phyloP scores from a whole-genome alignment of 495 filamentous ascomycete species.

The Aspergillus nanangensis region DNA sequence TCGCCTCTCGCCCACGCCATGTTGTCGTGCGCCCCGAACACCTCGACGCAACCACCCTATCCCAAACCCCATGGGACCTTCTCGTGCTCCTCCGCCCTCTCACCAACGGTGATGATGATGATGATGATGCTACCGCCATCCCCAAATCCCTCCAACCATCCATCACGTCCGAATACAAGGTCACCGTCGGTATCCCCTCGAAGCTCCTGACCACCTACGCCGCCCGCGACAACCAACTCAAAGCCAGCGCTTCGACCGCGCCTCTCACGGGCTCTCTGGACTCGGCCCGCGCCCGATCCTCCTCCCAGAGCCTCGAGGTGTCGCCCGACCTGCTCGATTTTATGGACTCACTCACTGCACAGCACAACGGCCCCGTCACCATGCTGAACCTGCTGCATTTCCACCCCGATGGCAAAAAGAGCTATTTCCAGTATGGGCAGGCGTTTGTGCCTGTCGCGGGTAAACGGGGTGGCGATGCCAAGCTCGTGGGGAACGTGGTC shows the following conservation, averaged over 20 bases:
- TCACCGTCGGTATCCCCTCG: slow-evolving; percentile 52
- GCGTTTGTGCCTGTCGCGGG: slow-evolving; percentile 53
- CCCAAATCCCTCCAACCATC: slow-evolving; percentile 28
- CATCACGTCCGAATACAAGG: slow-evolving; percentile 38
- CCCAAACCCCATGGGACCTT: slow-evolving; percentile 52
- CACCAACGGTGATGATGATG: slow-evolving; percentile 8
- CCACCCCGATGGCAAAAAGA: slow-evolving; percentile 42
- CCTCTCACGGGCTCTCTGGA: slow-evolving; percentile 38
- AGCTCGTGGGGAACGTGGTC: slow-evolving; percentile 59
- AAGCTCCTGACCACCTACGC: slow-evolving; percentile 44
- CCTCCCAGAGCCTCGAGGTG: slow-evolving; percentile 52
- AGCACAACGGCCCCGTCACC: slow-evolving; percentile 46
- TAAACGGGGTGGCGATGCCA: slow-evolving; percentile 53
- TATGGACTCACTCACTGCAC: slow-evolving; percentile 30
- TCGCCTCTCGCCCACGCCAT: slow-evolving; percentile 35
- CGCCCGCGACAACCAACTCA: slow-evolving; percentile 39
- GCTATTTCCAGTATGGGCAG: slow-evolving; percentile 55
- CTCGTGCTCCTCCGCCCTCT: slow-evolving; percentile 41
- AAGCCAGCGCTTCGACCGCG: slow-evolving; percentile 29
- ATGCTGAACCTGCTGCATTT: slow-evolving; percentile 71
- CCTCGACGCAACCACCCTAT: slow-evolving; percentile 42
- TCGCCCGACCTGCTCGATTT: slow-evolving; percentile 46
- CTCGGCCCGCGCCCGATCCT: slow-evolving; percentile 17
- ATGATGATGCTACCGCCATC: slow-evolving; percentile 22
- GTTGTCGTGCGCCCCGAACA: slow-evolving; percentile 49